phyloP scores from a whole-genome alignment of 495 filamentous ascomycete genomes.

The Penicillium manginii region DNA sequence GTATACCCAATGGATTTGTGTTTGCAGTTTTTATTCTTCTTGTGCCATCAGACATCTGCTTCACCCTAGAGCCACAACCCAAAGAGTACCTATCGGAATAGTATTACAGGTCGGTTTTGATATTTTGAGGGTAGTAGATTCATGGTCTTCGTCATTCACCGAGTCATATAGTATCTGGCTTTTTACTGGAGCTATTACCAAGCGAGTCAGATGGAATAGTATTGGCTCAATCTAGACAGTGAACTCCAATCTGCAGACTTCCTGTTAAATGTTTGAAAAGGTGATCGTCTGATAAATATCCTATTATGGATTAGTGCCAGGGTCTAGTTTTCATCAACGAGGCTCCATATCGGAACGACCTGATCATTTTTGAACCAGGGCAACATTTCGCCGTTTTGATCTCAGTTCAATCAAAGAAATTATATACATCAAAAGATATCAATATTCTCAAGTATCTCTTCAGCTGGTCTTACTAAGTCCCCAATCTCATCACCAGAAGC shows the following conservation, averaged over 20 bases:
- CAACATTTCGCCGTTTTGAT: background rate
- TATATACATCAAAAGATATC: too few relatives aligned
- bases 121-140: too few relatives aligned
- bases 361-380: background rate
- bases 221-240: background rate
- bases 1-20: slow-evolving; percentile 14
- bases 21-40: slow-evolving; percentile 2
- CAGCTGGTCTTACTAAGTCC: background rate
- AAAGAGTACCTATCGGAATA: too few relatives aligned
- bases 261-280: background rate
- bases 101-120: background rate
- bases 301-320: background rate
- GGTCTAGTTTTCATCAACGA: background rate
- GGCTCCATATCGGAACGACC: background rate
- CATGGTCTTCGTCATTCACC: too few relatives aligned
- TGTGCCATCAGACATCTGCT: background rate
- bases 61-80: background rate
- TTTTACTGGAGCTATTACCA: background rate
- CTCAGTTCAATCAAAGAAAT: background rate
- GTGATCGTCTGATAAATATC: background rate
- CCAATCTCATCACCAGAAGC: background rate
- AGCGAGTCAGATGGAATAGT: background rate
- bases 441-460: background rate
- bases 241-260: background rate
- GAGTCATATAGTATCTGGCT: too few relatives aligned